Conservation (phyloP, 495 filamentous ascomycete genomes). For the Penicillium daleae region DNA sequence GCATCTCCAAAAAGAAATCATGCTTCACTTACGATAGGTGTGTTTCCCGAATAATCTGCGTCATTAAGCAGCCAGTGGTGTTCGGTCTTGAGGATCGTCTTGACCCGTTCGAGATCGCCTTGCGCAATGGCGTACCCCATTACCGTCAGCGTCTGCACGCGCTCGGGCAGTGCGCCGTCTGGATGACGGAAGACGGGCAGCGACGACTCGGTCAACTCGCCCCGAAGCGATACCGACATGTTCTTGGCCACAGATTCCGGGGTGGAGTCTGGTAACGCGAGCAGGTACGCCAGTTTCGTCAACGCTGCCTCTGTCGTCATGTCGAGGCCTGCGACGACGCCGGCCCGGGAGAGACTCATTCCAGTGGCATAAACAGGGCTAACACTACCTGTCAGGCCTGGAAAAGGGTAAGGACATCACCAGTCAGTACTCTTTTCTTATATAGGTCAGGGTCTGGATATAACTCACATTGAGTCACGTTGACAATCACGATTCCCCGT, state of each 20-base stretch:
- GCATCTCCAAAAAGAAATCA: too few species aligned
- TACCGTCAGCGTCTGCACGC: conserved; percentile 62
- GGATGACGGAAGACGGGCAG: conserved; percentile 72
- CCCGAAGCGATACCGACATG: conserved; percentile 79
- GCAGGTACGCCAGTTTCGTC: conserved; percentile 89
- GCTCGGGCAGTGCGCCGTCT: conserved; percentile 52
- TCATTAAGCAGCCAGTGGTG: conserved; percentile 71
- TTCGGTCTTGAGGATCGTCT: conserved; percentile 68
- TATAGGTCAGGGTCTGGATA: conserved; percentile 5
- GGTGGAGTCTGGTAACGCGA: conserved; percentile 67
- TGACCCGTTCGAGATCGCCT: conserved; percentile 66
- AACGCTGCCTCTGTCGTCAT: conserved; percentile 93
- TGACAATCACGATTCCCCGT: conserved; percentile 86
- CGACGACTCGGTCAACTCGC: conserved; percentile 81
- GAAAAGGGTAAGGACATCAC: background rate
- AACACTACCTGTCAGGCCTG: conserved; percentile 78
- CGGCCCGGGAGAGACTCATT: conserved; percentile 83
- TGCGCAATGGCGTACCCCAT: conserved; percentile 82
- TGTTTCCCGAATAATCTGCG: conserved; percentile 87
- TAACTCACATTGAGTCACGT: conserved; percentile 85
- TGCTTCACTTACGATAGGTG: conserved; percentile 67
- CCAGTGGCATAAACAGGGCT: conserved; percentile 89
- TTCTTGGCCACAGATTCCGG: conserved; percentile 64
- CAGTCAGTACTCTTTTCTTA: background rate
- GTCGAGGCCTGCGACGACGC: conserved; percentile 91